A percentile compares a stretch with the other conserved stretches of the same genome.
phyloP scores from a whole-genome alignment of 257 asterid genomes.

The Mentha longifolia region DNA sequence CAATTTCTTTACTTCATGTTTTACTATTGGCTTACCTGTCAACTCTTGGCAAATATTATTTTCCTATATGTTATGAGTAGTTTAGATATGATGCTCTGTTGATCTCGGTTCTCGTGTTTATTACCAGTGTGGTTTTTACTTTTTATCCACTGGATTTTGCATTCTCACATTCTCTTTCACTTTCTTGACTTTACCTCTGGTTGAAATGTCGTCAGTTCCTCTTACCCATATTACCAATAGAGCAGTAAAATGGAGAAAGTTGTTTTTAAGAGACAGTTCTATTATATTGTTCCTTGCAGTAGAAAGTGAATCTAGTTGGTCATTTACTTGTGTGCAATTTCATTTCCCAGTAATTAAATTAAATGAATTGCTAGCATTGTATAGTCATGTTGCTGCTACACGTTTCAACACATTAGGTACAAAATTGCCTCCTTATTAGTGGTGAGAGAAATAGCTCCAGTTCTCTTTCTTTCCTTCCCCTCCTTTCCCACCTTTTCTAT shows the following conservation, averaged over 20 bases:
- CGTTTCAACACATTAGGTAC: conserved; percentile 17
- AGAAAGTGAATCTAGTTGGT: neutral
- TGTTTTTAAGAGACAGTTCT: conserved; percentile 11
- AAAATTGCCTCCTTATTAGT: neutral
- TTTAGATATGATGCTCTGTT: no score
- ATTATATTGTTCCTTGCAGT: neutral
- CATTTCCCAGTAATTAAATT: neutral
- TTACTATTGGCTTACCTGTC: no score
- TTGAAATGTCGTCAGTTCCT: neutral
- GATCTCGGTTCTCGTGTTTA: no score
- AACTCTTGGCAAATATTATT: no score
- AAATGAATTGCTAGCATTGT: neutral
- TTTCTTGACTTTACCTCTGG: neutral
- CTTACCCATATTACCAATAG: neutral
- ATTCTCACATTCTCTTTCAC: neutral
- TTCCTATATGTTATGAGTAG: no score
- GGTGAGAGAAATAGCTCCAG: conserved; percentile 9
- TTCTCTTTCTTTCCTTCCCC: neutral
- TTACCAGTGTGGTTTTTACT: no score
- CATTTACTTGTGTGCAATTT: neutral
- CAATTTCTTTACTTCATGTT: no score
- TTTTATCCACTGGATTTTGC: no score
- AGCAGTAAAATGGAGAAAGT: neutral
- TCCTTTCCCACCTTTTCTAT: neutral
- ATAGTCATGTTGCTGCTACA: conserved; percentile 1